These are phyloP conservation scores for Coemansia sp. DNA, from an alignment of 192 early-diverging fungal species.

Conservation along the genomic window DNA sequence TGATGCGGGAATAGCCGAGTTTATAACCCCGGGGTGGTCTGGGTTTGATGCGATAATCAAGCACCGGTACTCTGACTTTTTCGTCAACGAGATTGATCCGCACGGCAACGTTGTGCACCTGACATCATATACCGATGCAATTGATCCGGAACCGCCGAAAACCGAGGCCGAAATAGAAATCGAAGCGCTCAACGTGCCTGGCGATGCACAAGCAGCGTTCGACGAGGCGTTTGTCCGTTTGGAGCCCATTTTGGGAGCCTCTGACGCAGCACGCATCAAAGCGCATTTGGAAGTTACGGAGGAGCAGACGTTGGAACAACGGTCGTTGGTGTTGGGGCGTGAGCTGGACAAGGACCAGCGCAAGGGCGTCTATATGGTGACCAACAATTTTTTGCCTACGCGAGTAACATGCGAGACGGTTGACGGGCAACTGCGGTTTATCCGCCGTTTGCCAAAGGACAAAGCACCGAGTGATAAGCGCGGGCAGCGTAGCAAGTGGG, in stretches of 20 bases:
- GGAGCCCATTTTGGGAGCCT: conserved; percentile 23
- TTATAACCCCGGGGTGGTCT: conserved; percentile 25
- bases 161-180: conserved; percentile 31
- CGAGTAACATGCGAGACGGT: conserved; percentile 40
- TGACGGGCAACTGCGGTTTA: conserved; percentile 36
- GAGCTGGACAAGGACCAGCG: conserved; percentile 42
- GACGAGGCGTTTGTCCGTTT: conserved; percentile 25
- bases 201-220: conserved; percentile 28
- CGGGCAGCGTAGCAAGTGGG: conserved; percentile 41
- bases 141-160: conserved; percentile 27
- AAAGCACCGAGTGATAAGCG: background rate
- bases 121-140: conserved; percentile 35
- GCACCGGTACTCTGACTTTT: conserved; percentile 80
- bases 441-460: conserved; percentile 3
- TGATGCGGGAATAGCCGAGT: conserved; percentile 68
- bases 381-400: conserved; percentile 48
- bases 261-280: conserved; percentile 21
- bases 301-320: conserved; percentile 15
- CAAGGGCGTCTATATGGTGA: conserved; percentile 42
- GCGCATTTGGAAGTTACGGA: conserved; percentile 21
- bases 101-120: conserved; percentile 71
- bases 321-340: conserved; percentile 24
- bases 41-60: conserved; percentile 53
- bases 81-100: conserved; percentile 87
- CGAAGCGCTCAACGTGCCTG: conserved; percentile 29